Evolutionary conservation across 495 filamentous ascomycete genomes (phyloP), one percentile per base, ranked within the genome.

Genomic region (Sabuloglossum arenarium): DNA sequence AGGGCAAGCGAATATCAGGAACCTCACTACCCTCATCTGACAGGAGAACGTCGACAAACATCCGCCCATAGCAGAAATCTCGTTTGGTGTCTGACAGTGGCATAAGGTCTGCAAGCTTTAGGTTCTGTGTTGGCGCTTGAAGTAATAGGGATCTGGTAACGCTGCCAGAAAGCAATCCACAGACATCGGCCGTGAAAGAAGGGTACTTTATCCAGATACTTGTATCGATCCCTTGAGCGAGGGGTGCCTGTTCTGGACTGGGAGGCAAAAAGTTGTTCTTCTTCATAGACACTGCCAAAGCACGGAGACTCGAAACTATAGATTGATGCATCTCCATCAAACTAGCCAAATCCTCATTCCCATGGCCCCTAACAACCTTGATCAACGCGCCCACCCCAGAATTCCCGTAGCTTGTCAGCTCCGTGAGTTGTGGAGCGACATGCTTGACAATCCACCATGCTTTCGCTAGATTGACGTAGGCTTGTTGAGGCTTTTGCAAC

Each of bases 401-500:
- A 21, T 64, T 65, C 4, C 72, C 73, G 50, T 75, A 76, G 28
- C 66, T 68, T 32, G 67, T 62, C 11, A 76, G 45, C 5, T 42
- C 53, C 6, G 32, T 58, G 59, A 32, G 42, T 32, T 56, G 24
- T 10, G 75, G 70, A 6, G 85, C 70, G 5, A 87, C 73, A 2
- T 80, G 75, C 53, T 81, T 77, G 49, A 79, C 67, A 27, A 94
- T 78, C 88, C 88, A 95, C 62, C 84, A 81, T 0, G 79, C 74
- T 64, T 94, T 95, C 1, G 84, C 82, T 47, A 95, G 70, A 63
- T 94, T 81, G 1, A 89, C 69, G 55, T 88, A 79, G 12, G 82
- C 81, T 67, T 89, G 85, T 57, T 80, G 27, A 16, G 43, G 39
- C 23, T 45, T 56, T 49, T 24, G 45, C n/a, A 24, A 49, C 23